phyloP scores from a whole-genome alignment of 1,139 yeast species.

The Taphrina pruni region DNA sequence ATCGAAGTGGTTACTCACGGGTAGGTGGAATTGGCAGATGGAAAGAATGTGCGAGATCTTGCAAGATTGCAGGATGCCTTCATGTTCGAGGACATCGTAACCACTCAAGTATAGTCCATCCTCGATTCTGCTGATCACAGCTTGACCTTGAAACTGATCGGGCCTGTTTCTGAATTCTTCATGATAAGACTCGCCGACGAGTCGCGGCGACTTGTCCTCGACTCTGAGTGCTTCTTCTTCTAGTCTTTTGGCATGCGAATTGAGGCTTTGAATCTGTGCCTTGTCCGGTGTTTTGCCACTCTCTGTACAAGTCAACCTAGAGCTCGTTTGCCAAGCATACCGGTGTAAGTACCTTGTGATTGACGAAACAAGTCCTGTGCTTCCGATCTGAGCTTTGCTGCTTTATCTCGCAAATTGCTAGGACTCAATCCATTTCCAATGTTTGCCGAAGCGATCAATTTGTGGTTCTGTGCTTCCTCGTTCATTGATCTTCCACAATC shows the following conservation, averaged over 20 bases:
- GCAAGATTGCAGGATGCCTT: conserved; percentile 26
- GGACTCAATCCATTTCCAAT: neutral
- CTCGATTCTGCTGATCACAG: conserved; percentile 18
- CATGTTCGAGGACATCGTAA: conserved; percentile 43
- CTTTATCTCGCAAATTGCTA: conserved; percentile 2
- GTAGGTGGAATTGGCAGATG: conserved; percentile 23
- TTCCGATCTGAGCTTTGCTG: conserved; percentile 1
- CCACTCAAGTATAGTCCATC: conserved; percentile 24
- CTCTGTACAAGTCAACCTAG: neutral
- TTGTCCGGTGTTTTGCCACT: conserved; percentile 11
- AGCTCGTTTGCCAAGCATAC: neutral
- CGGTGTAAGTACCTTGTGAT: neutral
- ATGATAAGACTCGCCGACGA: conserved; percentile 4
- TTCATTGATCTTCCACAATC: neutral
- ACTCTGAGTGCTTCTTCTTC: conserved; percentile 11
- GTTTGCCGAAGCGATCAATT: neutral
- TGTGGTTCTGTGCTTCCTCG: conserved; percentile 18
- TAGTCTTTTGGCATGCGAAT: conserved; percentile 13
- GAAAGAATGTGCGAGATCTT: conserved; percentile 45
- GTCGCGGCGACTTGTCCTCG: conserved; percentile 11
- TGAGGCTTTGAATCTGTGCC: conserved; percentile 3
- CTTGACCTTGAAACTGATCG: conserved; percentile 2
- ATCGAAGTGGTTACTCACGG: neutral
- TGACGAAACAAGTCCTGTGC: conserved; percentile 19
- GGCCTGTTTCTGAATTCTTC: conserved; percentile 7